phyloP scores from a whole-genome alignment of 2,329 filamentous ascomycete species.

The Sarocladium oryzae region DNA sequence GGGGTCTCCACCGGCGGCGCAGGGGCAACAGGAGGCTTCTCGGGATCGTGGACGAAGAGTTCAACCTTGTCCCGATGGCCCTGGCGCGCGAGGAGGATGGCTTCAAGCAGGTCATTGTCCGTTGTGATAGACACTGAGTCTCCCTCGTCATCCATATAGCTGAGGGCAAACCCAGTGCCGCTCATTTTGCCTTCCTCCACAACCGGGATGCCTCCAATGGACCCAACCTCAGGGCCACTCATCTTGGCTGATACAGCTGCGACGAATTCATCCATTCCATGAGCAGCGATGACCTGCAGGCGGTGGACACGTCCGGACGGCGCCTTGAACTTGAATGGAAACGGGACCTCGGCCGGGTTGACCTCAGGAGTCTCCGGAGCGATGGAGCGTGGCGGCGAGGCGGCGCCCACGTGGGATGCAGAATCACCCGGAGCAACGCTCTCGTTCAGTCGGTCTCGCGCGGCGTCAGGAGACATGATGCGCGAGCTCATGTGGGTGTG shows the following conservation, averaged over 20 bases:
- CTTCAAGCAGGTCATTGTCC: slow-evolving; percentile 86
- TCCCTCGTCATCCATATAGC: slow-evolving; percentile 94
- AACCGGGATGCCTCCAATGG: slow-evolving; percentile 72
- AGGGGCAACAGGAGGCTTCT: slow-evolving; percentile 72
- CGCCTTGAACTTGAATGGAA: slow-evolving; percentile 99
- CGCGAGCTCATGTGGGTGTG: slow-evolving; percentile 60
- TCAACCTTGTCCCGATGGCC: slow-evolving; percentile 86
- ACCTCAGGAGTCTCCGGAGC: slow-evolving; percentile 41
- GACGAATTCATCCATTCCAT: slow-evolving; percentile 76
- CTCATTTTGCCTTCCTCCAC: slow-evolving; percentile 76
- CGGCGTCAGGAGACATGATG: slow-evolving; percentile 72
- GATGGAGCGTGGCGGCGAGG: slow-evolving; percentile 66
- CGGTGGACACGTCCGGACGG: slow-evolving; percentile 91
- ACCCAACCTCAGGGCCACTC: slow-evolving; percentile 66
- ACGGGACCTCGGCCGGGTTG: slow-evolving; percentile 67
- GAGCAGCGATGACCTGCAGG: slow-evolving; percentile 73
- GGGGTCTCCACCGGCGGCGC: slow-evolving; percentile 39
- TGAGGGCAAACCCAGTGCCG: slow-evolving; percentile 77
- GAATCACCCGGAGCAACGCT: slow-evolving; percentile 91
- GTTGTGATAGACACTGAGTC: slow-evolving; percentile 96
- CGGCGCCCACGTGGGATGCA: slow-evolving; percentile 81
- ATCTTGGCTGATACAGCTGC: slow-evolving; percentile 75
- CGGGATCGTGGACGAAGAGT: slow-evolving; percentile 89
- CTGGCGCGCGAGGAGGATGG: slow-evolving; percentile 75
- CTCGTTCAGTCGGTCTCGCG: slow-evolving; percentile 65